phyloP scores from a whole-genome alignment of 257 asterid genomes.

The Capsicum baccatum region DNA sequence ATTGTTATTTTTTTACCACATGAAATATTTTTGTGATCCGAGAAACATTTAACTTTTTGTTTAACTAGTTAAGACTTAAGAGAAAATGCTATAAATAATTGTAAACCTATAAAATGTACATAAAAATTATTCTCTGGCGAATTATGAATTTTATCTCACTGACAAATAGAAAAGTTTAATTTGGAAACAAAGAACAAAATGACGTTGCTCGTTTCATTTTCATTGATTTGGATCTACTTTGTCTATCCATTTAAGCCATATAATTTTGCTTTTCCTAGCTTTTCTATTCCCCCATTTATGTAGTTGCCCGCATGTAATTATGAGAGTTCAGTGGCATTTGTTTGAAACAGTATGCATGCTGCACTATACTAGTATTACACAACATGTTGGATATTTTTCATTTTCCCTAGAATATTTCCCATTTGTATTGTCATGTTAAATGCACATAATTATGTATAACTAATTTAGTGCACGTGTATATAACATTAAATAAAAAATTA shows the following conservation, averaged over 20 bases:
- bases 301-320: not conserved
- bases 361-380: not conserved
- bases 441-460: too few species aligned
- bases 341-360: not conserved
- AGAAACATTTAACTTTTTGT: not conserved
- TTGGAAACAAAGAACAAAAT: not conserved
- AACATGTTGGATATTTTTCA: not conserved
- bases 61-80: not conserved
- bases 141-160: not conserved
- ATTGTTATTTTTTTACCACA: not conserved
- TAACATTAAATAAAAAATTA: too few species aligned
- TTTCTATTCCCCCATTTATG: not conserved
- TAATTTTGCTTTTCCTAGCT: not conserved
- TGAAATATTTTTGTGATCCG: not conserved
- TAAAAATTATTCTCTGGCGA: not conserved
- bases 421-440: not conserved
- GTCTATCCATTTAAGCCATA: not conserved
- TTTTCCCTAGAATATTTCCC: not conserved
- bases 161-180: not conserved
- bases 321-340: not conserved
- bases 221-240: not conserved
- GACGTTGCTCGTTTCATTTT: not conserved
- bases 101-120: not conserved
- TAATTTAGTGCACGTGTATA: too few species aligned
- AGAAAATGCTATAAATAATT: not conserved